Evolutionary conservation across 2,329 filamentous ascomycete genomes (phyloP).

Genomic region (Colletotrichum magnum): DNA sequence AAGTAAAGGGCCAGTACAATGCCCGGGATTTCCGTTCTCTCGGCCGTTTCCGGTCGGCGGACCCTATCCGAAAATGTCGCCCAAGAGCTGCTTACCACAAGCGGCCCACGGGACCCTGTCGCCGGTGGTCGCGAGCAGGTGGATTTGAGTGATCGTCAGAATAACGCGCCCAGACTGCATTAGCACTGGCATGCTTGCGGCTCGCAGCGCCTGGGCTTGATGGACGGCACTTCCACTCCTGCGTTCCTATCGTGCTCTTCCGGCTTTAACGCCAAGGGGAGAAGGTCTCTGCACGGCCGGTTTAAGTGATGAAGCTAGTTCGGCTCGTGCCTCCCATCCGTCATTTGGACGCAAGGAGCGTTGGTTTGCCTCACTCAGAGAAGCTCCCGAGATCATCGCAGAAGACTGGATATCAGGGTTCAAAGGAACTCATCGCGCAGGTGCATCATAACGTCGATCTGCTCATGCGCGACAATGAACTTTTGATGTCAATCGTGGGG

Average conservation of each 20-base stretch:
- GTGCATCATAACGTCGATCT: background rate
- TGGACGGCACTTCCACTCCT: background rate
- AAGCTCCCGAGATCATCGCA: background rate
- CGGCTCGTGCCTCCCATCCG: background rate
- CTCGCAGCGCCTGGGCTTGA: background rate
- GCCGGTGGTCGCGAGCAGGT: background rate
- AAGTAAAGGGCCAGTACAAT: background rate
- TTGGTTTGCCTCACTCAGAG: background rate
- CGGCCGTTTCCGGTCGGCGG: background rate
- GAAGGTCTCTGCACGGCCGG: background rate
- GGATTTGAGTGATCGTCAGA: background rate
- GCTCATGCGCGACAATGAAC: background rate
- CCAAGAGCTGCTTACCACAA: constrained; percentile 2
- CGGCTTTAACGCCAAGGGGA: background rate
- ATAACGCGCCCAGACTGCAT: background rate
- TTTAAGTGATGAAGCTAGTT: background rate
- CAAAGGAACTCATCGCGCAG: background rate
- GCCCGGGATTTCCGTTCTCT: background rate
- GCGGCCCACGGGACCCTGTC: background rate
- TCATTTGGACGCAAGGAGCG: background rate
- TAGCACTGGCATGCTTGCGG: constrained; percentile 11
- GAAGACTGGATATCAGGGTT: background rate
- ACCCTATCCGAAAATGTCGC: background rate
- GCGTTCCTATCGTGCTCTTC: background rate
- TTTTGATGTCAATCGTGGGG: too few species aligned